These are phyloP conservation scores for Globisporangium cylindrosporum DNA, from an alignment of 352 stramenopile genomes.

Conservation along the genomic window DNA sequence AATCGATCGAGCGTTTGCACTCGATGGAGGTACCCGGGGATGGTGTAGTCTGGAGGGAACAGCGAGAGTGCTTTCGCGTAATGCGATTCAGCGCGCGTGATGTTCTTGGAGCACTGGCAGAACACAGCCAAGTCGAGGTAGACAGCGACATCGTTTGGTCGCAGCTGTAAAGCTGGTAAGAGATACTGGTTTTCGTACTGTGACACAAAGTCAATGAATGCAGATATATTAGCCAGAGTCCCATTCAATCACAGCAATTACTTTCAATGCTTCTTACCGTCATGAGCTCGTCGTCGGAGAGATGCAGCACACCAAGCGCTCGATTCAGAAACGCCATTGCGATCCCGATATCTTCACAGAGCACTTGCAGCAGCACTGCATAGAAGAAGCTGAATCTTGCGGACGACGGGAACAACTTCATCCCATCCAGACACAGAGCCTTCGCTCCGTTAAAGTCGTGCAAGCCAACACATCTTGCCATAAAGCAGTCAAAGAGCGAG, in stretches of 20 bases:
- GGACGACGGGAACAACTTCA: slow-evolving; percentile 37
- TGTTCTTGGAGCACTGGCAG: slow-evolving; percentile 42
- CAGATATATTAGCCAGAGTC: neutral
- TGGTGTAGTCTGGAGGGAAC: slow-evolving; percentile 35
- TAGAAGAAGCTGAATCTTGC: slow-evolving; percentile 42
- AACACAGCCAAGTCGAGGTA: slow-evolving; percentile 59
- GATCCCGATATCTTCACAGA: slow-evolving; percentile 41
- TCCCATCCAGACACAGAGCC: slow-evolving; percentile 32
- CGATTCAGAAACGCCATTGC: slow-evolving; percentile 33
- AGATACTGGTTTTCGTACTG: slow-evolving; percentile 52
- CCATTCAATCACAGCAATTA: neutral
- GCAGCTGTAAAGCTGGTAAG: slow-evolving; percentile 49
- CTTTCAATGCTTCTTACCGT: slow-evolving; percentile 24
- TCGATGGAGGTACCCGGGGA: slow-evolving; percentile 61
- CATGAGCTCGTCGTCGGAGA: slow-evolving; percentile 27
- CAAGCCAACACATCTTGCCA: slow-evolving; percentile 43
- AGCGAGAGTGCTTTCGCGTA: slow-evolving; percentile 47
- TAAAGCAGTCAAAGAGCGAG: slow-evolving; percentile 49
- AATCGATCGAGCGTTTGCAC: slow-evolving; percentile 55
- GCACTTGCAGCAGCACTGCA: slow-evolving; percentile 33
- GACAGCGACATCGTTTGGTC: slow-evolving; percentile 41
- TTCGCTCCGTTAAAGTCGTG: slow-evolving; percentile 42
- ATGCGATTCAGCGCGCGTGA: slow-evolving; percentile 45
- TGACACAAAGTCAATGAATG: neutral
- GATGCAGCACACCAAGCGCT: slow-evolving; percentile 18